Conservation (phyloP, 108 stramenopile genomes). For the Nitzschia palea region DNA sequence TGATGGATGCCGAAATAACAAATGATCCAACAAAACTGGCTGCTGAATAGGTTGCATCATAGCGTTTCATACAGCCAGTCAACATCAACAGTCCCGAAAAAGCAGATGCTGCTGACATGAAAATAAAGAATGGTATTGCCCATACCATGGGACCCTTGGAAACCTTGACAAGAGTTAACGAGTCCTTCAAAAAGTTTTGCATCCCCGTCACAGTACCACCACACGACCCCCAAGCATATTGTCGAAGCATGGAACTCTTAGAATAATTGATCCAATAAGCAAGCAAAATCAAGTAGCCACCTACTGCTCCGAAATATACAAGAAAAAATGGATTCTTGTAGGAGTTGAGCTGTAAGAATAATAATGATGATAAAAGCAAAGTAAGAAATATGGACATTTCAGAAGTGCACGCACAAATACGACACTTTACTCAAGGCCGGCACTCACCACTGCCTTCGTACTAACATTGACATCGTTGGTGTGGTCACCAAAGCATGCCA, state of each 20-base stretch:
- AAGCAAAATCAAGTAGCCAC: conserved; percentile 43
- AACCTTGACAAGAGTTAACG: conserved; percentile 55
- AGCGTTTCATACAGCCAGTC: conserved; percentile 80
- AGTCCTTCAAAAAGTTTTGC: conserved; percentile 83
- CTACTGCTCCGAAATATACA: conserved; percentile 51
- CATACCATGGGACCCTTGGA: conserved; percentile 10
- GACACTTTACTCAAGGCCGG: background rate
- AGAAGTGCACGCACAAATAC: too few species aligned
- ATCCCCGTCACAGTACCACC: conserved; percentile 67
- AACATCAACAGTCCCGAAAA: conserved; percentile 67
- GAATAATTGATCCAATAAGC: conserved; percentile 38
- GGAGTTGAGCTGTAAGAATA: conserved; percentile 27
- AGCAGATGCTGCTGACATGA: conserved; percentile 51
- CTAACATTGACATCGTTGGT: conserved; percentile 60
- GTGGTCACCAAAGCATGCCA: conserved; percentile 85
- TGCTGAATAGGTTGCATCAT: conserved; percentile 79
- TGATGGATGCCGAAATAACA: conserved; percentile 68
- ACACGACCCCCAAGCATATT: conserved; percentile 58
- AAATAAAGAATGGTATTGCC: conserved; percentile 25
- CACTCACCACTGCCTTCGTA: conserved; percentile 64
- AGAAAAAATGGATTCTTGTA: conserved; percentile 60
- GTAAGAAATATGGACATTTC: background rate
- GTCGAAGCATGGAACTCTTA: conserved; percentile 18
- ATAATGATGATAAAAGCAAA: background rate
- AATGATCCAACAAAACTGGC: conserved; percentile 83